A percentile compares a stretch with the other conserved stretches of the same genome.
Evolutionary conservation across 2,329 filamentous ascomycete genomes (phyloP).

Genomic region (Epichloe sibirici): DNA sequence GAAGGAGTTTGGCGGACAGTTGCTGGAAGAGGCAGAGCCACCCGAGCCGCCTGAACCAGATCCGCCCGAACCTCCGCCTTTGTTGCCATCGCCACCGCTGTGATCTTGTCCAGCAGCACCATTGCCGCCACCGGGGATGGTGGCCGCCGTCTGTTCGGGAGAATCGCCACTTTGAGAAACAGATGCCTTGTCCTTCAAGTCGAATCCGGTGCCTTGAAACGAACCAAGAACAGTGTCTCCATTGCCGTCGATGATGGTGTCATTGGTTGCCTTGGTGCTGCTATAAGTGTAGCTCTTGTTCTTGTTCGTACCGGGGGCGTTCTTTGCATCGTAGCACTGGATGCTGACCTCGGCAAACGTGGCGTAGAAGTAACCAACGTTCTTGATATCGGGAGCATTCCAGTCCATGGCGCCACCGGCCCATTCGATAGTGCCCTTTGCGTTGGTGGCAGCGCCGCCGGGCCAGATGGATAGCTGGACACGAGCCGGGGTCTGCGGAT

Average conservation of each 20-base stretch:
- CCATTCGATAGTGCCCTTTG: constrained; percentile 77
- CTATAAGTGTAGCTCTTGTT: constrained; percentile 68
- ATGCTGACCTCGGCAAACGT: constrained; percentile 67
- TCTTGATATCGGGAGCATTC: constrained; percentile 63
- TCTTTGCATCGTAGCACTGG: constrained; percentile 63
- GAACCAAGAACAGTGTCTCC: constrained; percentile 66
- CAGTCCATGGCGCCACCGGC: constrained; percentile 85
- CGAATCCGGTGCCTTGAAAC: constrained; percentile 65
- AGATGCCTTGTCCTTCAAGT: constrained; percentile 42
- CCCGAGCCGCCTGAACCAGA: constrained; percentile 11
- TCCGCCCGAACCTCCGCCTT: constrained; percentile 16
- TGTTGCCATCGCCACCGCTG: background rate
- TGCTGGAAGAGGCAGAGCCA: constrained; percentile 12
- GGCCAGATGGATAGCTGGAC: constrained; percentile 96
- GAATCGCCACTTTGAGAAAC: constrained; percentile 9
- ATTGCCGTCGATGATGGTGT: constrained; percentile 64
- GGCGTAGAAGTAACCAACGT: constrained; percentile 80
- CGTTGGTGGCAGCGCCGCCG: constrained; percentile 68
- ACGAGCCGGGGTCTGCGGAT: constrained; percentile 81
- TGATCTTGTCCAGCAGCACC: constrained; percentile 15
- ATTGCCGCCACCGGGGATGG: constrained; percentile 19
- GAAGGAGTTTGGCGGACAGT: constrained; percentile 28
- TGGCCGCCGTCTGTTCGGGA: constrained; percentile 13
- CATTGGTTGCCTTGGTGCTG: constrained; percentile 52
- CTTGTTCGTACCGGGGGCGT: constrained; percentile 52